phyloP scores from a whole-genome alignment of 2,329 filamentous ascomycete species.

The Paecilomyces sp. region DNA sequence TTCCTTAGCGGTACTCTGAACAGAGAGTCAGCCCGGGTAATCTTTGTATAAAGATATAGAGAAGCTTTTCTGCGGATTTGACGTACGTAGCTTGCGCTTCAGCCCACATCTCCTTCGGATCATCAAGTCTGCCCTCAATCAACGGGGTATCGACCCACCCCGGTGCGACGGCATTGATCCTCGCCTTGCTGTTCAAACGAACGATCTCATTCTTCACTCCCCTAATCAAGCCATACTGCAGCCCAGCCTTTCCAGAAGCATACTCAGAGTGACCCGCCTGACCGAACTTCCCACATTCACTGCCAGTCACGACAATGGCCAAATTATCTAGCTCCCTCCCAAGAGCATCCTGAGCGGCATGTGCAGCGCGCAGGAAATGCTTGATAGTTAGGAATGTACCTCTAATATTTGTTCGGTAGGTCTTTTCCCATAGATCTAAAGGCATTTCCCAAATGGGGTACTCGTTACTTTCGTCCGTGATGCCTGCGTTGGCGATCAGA shows the following conservation, averaged over 20 bases:
- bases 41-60: not conserved
- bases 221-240: slow-evolving; percentile 48
- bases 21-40: not conserved
- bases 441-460: slow-evolving; percentile 49
- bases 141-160: slow-evolving; percentile 43
- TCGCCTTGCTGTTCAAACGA: slow-evolving; percentile 41
- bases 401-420: slow-evolving; percentile 44
- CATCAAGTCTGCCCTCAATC: slow-evolving; percentile 44
- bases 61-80: not conserved
- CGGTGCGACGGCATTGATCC: slow-evolving; percentile 48
- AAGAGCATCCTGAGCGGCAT: slow-evolving; percentile 29
- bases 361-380: slow-evolving; percentile 43
- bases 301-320: slow-evolving; percentile 47
- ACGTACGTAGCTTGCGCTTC: slow-evolving; percentile 42
- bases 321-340: slow-evolving; percentile 42
- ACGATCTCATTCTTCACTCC: slow-evolving; percentile 51
- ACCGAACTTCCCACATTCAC: slow-evolving; percentile 46
- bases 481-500: slow-evolving; percentile 47
- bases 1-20: slow-evolving; percentile 37
- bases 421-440: slow-evolving; percentile 45
- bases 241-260: slow-evolving; percentile 43
- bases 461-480: slow-evolving; percentile 43
- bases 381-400: slow-evolving; percentile 52
- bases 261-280: slow-evolving; percentile 46
- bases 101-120: slow-evolving; percentile 43